A percentile compares a stretch with the other conserved stretches of the same genome.
Evolutionary conservation across 257 asterid species (phyloP).

Genomic region (Gardenia jasminoides): DNA sequence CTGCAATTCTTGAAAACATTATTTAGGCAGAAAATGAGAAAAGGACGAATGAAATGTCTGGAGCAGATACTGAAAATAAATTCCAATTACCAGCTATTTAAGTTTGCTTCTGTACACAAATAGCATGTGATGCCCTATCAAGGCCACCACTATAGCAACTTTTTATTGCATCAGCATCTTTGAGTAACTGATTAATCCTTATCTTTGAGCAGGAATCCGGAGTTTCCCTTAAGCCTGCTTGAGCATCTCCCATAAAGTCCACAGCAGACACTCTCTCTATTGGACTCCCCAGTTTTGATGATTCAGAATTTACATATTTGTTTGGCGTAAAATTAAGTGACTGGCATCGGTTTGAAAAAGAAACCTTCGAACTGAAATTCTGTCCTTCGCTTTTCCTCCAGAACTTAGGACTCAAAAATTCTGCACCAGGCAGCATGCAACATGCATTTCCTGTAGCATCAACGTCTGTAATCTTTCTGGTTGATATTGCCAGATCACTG

Average conservation of each 20-base stretch:
- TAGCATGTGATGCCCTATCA: conserved; percentile 14
- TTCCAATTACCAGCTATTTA: conserved; percentile 15
- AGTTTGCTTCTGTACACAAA: conserved; percentile 24
- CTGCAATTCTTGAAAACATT: background rate
- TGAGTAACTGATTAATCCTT: conserved; percentile 16
- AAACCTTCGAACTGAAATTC: conserved; percentile 23
- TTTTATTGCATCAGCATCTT: conserved; percentile 11
- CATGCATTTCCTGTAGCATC: conserved; percentile 42
- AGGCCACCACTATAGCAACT: conserved; percentile 16
- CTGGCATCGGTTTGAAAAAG: conserved; percentile 29
- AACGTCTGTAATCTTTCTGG: conserved; percentile 28
- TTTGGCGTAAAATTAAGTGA: conserved; percentile 8
- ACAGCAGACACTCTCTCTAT: conserved; percentile 12
- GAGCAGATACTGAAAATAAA: conserved; percentile 6
- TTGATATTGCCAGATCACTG: conserved; percentile 45
- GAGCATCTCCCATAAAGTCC: background rate
- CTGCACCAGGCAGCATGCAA: conserved; percentile 60
- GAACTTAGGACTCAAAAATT: conserved; percentile 65
- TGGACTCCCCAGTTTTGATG: conserved; percentile 27
- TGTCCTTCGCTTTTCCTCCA: conserved; percentile 67
- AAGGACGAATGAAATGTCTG: background rate
- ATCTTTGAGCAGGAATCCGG: conserved; percentile 18
- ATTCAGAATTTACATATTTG: conserved; percentile 17
- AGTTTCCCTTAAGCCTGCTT: conserved; percentile 6
- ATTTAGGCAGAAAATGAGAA: background rate